These are phyloP conservation scores for Lindgomyces ingoldianus DNA, from an alignment of 495 filamentous ascomycete genomes.

Conservation along the genomic window DNA sequence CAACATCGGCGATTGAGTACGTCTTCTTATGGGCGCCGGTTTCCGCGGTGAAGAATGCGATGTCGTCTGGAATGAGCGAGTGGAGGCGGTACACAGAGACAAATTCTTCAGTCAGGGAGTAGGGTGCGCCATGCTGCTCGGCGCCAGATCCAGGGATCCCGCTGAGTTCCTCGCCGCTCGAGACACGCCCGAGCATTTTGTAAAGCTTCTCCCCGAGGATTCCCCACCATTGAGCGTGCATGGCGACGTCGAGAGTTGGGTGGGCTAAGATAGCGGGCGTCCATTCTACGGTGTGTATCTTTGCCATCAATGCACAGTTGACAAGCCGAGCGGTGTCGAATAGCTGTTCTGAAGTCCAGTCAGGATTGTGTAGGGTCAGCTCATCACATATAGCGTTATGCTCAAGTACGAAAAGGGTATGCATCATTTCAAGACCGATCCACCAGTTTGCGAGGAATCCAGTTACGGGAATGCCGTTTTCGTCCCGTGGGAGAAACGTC, in stretches of 20 bases:
- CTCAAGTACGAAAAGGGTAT: slow-evolving; percentile 51
- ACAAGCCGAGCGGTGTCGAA: slow-evolving; percentile 52
- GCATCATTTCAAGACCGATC: slow-evolving; percentile 44
- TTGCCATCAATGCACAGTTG: slow-evolving; percentile 52
- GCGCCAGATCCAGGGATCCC: slow-evolving; percentile 49
- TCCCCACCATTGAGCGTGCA: slow-evolving; percentile 52
- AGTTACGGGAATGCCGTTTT: slow-evolving; percentile 42
- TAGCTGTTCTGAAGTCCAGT: slow-evolving; percentile 44
- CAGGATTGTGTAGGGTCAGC: slow-evolving; percentile 40
- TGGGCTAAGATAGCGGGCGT: slow-evolving; percentile 51
- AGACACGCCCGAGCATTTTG: slow-evolving; percentile 47
- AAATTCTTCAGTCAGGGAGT: slow-evolving; percentile 50
- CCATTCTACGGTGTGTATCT: slow-evolving; percentile 54
- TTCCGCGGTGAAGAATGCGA: slow-evolving; percentile 46
- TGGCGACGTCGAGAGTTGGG: slow-evolving; percentile 45
- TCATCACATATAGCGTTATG: slow-evolving; percentile 49
- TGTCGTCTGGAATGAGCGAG: slow-evolving; percentile 48
- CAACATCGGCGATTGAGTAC: slow-evolving; percentile 38
- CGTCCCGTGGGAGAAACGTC: slow-evolving; percentile 46
- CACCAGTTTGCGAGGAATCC: slow-evolving; percentile 52
- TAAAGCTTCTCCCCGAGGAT: slow-evolving; percentile 47
- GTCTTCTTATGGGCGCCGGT: slow-evolving; percentile 42
- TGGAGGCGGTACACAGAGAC: slow-evolving; percentile 51
- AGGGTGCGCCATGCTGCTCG: slow-evolving; percentile 43
- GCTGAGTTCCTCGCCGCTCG: slow-evolving; percentile 45